phyloP scores from a whole-genome alignment of 768 basidiomycete species.

The Chalciporus piperatus region DNA sequence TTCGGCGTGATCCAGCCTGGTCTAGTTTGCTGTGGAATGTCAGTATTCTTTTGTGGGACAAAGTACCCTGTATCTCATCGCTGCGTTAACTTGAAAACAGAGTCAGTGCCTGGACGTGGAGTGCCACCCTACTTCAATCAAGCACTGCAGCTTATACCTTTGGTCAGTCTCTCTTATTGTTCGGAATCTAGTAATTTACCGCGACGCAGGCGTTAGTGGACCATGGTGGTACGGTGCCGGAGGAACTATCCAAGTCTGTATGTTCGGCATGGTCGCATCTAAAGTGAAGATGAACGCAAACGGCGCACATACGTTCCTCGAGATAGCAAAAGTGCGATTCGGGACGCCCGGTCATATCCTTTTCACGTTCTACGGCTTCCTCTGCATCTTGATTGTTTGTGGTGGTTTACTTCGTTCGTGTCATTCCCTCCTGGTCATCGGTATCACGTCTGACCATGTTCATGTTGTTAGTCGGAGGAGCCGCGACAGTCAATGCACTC shows the following conservation, averaged over 20 bases:
- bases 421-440: neutral
- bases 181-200: neutral
- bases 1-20: slow-evolving; percentile 36
- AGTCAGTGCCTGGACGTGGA: slow-evolving; percentile 58
- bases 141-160: slow-evolving; percentile 52
- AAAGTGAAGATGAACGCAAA: slow-evolving; percentile 62
- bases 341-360: slow-evolving; percentile 46
- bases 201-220: slow-evolving; percentile 41
- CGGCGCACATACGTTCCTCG: slow-evolving; percentile 55
- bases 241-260: slow-evolving; percentile 50
- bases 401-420: slow-evolving; percentile 47
- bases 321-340: slow-evolving; percentile 52
- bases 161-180: slow-evolving; percentile 17
- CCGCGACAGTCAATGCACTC: slow-evolving; percentile 43
- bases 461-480: slow-evolving; percentile 38
- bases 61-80: neutral
- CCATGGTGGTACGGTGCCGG: slow-evolving; percentile 54
- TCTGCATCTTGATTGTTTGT: slow-evolving; percentile 50
- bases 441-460: neutral
- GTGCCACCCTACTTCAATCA: slow-evolving; percentile 53
- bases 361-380: slow-evolving; percentile 51
- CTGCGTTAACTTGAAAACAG: slow-evolving; percentile 14
- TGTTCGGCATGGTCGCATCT: slow-evolving; percentile 52
- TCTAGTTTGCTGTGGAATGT: slow-evolving; percentile 50
- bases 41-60: slow-evolving; percentile 6